Evolutionary conservation across 768 basidiomycete species (phyloP).

Genomic region (Lentinus tigrinus): DNA sequence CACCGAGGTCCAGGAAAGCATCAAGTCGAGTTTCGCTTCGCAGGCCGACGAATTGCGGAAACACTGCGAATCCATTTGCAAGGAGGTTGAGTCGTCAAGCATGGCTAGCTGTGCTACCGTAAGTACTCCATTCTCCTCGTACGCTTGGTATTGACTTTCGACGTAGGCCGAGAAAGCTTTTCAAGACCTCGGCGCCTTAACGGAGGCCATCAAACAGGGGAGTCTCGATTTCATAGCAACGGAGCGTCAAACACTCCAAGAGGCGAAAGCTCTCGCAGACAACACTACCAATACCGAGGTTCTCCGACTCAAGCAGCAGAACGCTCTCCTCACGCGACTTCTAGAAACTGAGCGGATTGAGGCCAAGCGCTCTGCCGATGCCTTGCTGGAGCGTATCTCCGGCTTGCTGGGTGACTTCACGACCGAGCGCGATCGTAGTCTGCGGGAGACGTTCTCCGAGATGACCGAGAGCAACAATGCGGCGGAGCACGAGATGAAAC

Average conservation of each 20-base stretch:
- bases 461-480: constrained; percentile 56
- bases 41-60: constrained; percentile 56
- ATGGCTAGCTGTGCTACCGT: constrained; percentile 47
- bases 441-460: constrained; percentile 55
- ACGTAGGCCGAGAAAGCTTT: constrained; percentile 56
- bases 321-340: constrained; percentile 56
- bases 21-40: constrained; percentile 50
- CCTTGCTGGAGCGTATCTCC: constrained; percentile 74
- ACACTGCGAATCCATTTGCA: constrained; percentile 47
- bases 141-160: not conserved
- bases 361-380: constrained; percentile 66
- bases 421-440: constrained; percentile 60
- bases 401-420: constrained; percentile 70
- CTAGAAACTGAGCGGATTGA: constrained; percentile 66
- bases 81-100: constrained; percentile 43
- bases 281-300: constrained; percentile 53
- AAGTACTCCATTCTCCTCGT: constrained; percentile 16
- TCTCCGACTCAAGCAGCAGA: constrained; percentile 65
- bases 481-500: constrained; percentile 48
- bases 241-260: constrained; percentile 50
- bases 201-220: constrained; percentile 61
- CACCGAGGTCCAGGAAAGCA: constrained; percentile 49
- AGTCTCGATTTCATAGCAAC: constrained; percentile 54
- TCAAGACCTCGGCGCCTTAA: constrained; percentile 52
- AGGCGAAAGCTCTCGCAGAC: constrained; percentile 49